Base-by-base conservation (phyloP, 331 rosid genomes). In the Erythrophleum ivorense region DNA sequence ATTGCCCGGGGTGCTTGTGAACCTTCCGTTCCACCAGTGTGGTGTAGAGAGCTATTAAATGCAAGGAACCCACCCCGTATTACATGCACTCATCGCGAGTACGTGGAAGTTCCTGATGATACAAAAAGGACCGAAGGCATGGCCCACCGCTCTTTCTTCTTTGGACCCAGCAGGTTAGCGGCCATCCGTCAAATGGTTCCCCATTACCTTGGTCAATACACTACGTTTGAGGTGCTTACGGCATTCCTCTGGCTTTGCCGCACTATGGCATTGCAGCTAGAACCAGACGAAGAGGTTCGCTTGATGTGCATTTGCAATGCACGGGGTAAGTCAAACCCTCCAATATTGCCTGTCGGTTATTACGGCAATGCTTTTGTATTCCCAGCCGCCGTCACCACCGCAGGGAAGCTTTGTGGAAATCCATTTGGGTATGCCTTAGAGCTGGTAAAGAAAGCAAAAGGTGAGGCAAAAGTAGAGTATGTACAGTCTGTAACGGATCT, bases 51-150 rank as follows among this genome's bases (percentile, higher is more conserved):
- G 5, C 36, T 85, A 2, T 7, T 81, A 7, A 54, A 21, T 41
- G 88, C 88, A 67, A 81, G 85, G 40, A 45, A 81, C 3, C 71
- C 75, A n/a, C 88, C 85, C 0, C 75, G 18, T 0, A 40, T 85
- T 12, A 85, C 88, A 29, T 73, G 49, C 83, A 67, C 53, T 21
- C 88, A 85, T 66, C 69, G 16, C 0, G 85, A 85, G 78, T 85
- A 34, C 7, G 75, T 41, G 43, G 16, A 75, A 40, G 70, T 58
- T 0, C 48, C 48, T 43, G 9, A 43, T 6, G 8, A 43, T 43
- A 6, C 0, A 43, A 43, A 1, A 7, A 6, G 48, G 48, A 43
- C 6, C 0, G 48, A 43, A 43, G 31, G 15, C n/a, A 40, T 73
- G 14, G 65, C 49, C 1, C 80, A 43, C 9, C 77, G 9, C 16